phyloP scores from a whole-genome alignment of 495 filamentous ascomycete species.

The Penicillium silybi region DNA sequence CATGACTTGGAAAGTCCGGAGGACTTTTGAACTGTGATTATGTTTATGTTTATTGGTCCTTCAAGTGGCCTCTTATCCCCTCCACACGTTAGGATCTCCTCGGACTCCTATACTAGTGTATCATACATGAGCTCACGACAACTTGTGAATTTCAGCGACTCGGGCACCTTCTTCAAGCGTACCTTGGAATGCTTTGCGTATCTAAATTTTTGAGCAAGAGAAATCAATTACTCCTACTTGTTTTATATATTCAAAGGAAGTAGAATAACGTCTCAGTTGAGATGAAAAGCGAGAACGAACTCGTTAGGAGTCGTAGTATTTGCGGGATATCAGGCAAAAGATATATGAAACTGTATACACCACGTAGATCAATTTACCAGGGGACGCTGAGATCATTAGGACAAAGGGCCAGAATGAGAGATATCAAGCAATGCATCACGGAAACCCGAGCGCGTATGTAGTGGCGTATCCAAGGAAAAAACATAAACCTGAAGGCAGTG shows the following conservation, averaged over 20 bases:
- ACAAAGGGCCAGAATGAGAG: background rate
- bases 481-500: too few species aligned
- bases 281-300: background rate
- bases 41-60: background rate
- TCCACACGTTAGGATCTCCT: too few species aligned
- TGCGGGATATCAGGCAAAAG: slow-evolving; percentile 7
- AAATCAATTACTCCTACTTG: too few species aligned
- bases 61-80: background rate
- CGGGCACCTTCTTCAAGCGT: background rate
- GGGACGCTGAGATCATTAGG: background rate
- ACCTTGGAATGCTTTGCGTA: background rate
- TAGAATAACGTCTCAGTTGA: background rate
- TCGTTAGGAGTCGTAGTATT: slow-evolving; percentile 1
- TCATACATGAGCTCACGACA: slow-evolving; percentile 5
- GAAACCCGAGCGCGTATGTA: background rate
- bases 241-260: too few species aligned
- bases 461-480: background rate
- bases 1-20: slow-evolving; percentile 43
- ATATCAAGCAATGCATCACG: background rate
- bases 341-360: slow-evolving; percentile 1
- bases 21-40: slow-evolving; percentile 38
- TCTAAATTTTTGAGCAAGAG: too few species aligned
- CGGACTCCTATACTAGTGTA: background rate
- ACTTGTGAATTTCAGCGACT: background rate
- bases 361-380: background rate